Percentiles rank a stretch among this genome's conserved stretches.
phyloP scores from a whole-genome alignment of 208 protist genomes.

The Wallacemonas collosoma region DNA sequence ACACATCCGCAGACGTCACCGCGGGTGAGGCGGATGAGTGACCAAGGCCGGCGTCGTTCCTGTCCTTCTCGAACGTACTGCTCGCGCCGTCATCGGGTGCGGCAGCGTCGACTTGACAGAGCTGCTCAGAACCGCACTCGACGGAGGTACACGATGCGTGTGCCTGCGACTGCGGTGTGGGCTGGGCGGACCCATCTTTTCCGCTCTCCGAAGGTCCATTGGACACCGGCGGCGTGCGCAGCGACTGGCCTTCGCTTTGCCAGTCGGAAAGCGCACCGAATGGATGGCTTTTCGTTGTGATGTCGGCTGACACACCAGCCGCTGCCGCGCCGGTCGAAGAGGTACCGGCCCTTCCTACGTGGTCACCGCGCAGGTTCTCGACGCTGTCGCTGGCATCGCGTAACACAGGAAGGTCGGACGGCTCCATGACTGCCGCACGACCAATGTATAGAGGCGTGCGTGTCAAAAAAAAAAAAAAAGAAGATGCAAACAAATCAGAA shows the following conservation, averaged over 20 bases:
- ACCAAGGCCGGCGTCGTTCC: too few relatives aligned
- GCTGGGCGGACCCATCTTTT: not conserved
- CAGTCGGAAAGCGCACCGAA: not conserved
- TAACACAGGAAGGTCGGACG: not conserved
- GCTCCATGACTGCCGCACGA: not conserved
- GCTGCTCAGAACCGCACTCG: not conserved
- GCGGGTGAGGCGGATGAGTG: too few relatives aligned
- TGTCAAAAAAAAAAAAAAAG: not conserved
- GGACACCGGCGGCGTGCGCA: not conserved
- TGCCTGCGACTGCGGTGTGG: not conserved
- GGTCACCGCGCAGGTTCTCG: not conserved
- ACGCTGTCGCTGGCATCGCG: not conserved
- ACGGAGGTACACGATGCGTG: not conserved
- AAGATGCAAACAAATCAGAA: conserved; percentile 11
- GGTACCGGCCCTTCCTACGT: not conserved
- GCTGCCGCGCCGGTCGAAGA: not conserved
- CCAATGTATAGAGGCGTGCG: too few relatives aligned
- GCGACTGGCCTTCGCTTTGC: not conserved
- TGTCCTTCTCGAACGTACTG: too few relatives aligned
- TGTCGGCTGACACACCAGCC: too few relatives aligned
- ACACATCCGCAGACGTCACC: too few relatives aligned
- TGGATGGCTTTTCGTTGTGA: not conserved
- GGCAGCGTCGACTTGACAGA: too few relatives aligned
- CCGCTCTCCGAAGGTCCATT: conserved; percentile 14
- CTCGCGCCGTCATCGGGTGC: too few relatives aligned